Conservation (phyloP, 306 rosid genomes). For the Lathyrus aphaca region DNA sequence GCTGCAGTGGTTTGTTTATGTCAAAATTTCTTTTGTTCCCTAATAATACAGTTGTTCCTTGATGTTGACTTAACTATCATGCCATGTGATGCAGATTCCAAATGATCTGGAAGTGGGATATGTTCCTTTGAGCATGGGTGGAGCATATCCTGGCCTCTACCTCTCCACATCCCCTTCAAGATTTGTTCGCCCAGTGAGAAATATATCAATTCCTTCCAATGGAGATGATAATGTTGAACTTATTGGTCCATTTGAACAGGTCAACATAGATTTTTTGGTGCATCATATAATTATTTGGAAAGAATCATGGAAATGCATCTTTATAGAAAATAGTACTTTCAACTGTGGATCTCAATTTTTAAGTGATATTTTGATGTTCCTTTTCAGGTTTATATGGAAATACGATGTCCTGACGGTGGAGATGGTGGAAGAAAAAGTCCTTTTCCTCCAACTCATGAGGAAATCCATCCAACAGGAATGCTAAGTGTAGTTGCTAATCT, state of each 20-base stretch:
- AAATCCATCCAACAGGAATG: conserved; percentile 96
- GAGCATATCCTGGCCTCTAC: conserved; percentile 93
- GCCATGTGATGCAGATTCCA: conserved; percentile 68
- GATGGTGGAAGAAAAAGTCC: conserved; percentile 85
- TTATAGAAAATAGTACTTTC: conserved; percentile 7
- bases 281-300: not conserved
- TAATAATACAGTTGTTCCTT: conserved; percentile 11
- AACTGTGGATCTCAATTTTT: not conserved
- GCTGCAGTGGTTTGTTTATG: conserved; percentile 59
- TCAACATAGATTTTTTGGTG: conserved; percentile 34
- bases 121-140: conserved; percentile 85
- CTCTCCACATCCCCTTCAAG: conserved; percentile 78
- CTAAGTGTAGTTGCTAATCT: conserved; percentile 94
- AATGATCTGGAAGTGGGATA: conserved; percentile 91
- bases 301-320: conserved; percentile 7
- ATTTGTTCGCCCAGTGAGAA: conserved; percentile 88
- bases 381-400: conserved; percentile 87
- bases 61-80: conserved; percentile 36
- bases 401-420: conserved; percentile 90
- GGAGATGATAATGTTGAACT: conserved; percentile 70
- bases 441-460: conserved; percentile 95
- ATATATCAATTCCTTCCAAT: conserved; percentile 60
- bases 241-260: conserved; percentile 99
- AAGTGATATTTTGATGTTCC: not conserved
- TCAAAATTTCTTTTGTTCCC: conserved; percentile 19